These are phyloP conservation scores for Auriculariales sp. DNA, from an alignment of 768 basidiomycete genomes.

Conservation along the genomic window DNA sequence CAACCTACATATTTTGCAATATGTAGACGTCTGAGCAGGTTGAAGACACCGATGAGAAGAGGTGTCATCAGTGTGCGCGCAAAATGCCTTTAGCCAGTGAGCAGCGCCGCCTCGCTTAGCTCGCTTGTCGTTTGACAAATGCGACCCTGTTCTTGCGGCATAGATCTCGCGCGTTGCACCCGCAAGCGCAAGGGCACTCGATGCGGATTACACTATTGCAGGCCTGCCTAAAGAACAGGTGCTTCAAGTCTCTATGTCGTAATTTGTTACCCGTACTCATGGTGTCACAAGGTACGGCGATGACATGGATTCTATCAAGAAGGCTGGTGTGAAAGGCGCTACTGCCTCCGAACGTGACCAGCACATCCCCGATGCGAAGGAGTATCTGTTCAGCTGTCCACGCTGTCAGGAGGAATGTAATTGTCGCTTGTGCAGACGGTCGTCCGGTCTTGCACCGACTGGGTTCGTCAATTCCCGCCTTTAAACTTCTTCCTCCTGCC, in stretches of 20 bases:
- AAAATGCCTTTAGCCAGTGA: neutral
- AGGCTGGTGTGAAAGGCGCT: slow-evolving; percentile 3
- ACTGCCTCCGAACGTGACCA: neutral
- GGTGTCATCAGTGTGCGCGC: slow-evolving; percentile 6
- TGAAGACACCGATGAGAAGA: neutral
- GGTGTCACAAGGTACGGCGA: slow-evolving; percentile 16
- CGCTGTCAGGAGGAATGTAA: slow-evolving; percentile 53
- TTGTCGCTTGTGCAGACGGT: slow-evolving; percentile 50
- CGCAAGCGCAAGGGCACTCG: neutral
- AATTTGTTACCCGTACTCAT: neutral
- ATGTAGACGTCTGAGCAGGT: neutral
- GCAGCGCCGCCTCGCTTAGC: neutral
- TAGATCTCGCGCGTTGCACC: slow-evolving; percentile 4
- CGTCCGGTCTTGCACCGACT: slow-evolving; percentile 41
- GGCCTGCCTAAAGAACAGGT: slow-evolving; percentile 44
- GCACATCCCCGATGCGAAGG: neutral
- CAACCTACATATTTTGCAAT: neutral
- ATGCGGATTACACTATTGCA: slow-evolving; percentile 29
- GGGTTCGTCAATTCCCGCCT: slow-evolving; percentile 28
- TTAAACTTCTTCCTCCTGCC: neutral
- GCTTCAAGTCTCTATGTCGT: neutral
- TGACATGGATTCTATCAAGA: slow-evolving; percentile 28
- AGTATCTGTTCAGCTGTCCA: slow-evolving; percentile 38
- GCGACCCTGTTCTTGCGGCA: neutral
- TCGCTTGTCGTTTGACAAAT: neutral